Evolutionary conservation across 805 yeast genomes (phyloP).

Genomic region (Geotrichum ghanense): DNA sequence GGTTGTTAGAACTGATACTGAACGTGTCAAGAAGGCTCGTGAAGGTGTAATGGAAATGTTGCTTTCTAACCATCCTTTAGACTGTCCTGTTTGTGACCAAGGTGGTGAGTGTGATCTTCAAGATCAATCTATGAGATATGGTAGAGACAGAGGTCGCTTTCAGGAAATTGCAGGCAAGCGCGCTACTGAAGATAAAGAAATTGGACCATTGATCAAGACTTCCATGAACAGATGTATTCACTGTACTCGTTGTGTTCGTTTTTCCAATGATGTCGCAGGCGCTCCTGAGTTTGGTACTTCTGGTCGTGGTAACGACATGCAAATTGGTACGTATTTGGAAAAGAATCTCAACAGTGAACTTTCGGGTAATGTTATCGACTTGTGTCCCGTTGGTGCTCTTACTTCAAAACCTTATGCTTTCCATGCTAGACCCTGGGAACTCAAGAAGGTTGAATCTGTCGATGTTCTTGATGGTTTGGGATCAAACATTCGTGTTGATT

Average conservation of each 20-base stretch:
- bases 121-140: slow-evolving; percentile 76
- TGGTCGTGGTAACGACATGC: slow-evolving; percentile 88
- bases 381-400: slow-evolving; percentile 88
- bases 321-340: slow-evolving; percentile 81
- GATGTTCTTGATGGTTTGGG: slow-evolving; percentile 81
- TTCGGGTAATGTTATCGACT: slow-evolving; percentile 77
- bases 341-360: slow-evolving; percentile 74
- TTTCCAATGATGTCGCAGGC: slow-evolving; percentile 84
- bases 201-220: slow-evolving; percentile 82
- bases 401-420: slow-evolving; percentile 89
- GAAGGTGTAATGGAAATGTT: slow-evolving; percentile 88
- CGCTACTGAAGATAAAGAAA: slow-evolving; percentile 82
- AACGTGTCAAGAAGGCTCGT: slow-evolving; percentile 69
- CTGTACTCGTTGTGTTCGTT: slow-evolving; percentile 84
- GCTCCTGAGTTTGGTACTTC: slow-evolving; percentile 84
- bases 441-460: slow-evolving; percentile 76
- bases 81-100: slow-evolving; percentile 88
- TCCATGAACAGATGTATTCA: slow-evolving; percentile 90
- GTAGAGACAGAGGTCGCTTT: slow-evolving; percentile 79
- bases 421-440: slow-evolving; percentile 88
- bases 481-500: slow-evolving; percentile 71
- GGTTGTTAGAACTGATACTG: slow-evolving; percentile 73
- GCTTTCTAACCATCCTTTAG: slow-evolving; percentile 80
- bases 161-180: slow-evolving; percentile 73
- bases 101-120: slow-evolving; percentile 93